A percentile compares a stretch with the other conserved stretches of the same genome.
Conservation (phyloP, 2,329 filamentous ascomycete genomes). For the Diplodia scrobiculata region DNA sequence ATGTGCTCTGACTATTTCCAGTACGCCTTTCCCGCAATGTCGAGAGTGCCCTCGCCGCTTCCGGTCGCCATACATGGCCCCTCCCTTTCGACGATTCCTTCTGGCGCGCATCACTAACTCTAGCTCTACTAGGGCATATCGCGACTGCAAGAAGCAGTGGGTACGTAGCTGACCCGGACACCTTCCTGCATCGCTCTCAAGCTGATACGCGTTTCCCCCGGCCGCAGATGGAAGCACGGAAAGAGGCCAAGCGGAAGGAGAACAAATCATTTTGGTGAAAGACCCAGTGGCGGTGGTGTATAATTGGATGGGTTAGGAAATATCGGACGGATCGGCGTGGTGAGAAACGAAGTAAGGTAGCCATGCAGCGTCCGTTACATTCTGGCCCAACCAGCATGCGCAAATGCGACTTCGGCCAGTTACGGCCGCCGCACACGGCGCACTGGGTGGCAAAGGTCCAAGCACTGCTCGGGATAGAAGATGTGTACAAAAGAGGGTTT, state of each 20-base stretch:
- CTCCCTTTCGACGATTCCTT: neutral
- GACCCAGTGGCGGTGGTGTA: neutral
- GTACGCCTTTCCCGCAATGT: slow-evolving; percentile 56
- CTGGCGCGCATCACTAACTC: neutral
- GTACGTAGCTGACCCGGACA: slow-evolving; percentile 55
- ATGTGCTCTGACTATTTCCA: slow-evolving; percentile 97
- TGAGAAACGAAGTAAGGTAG: neutral
- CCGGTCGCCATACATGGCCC: neutral
- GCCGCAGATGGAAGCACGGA: slow-evolving; percentile 50
- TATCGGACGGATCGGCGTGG: slow-evolving; percentile 1
- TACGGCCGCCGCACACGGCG: neutral
- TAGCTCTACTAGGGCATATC: slow-evolving; percentile 69
- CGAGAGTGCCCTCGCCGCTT: slow-evolving; percentile 15
- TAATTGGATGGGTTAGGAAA: slow-evolving; percentile 12
- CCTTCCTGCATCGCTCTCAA: neutral
- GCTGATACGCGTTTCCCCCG: neutral
- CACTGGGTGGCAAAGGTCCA: neutral
- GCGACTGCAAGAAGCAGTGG: slow-evolving; percentile 94
- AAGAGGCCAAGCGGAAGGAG: slow-evolving; percentile 46
- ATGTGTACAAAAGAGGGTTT: no score
- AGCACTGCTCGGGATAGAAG: neutral
- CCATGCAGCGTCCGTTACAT: neutral
- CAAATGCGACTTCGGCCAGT: neutral
- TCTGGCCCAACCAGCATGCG: neutral
- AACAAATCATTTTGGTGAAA: slow-evolving; percentile 23